Evolutionary conservation across 2,329 filamentous ascomycete genomes (phyloP).

Genomic region (Exophiala aquamarina): DNA sequence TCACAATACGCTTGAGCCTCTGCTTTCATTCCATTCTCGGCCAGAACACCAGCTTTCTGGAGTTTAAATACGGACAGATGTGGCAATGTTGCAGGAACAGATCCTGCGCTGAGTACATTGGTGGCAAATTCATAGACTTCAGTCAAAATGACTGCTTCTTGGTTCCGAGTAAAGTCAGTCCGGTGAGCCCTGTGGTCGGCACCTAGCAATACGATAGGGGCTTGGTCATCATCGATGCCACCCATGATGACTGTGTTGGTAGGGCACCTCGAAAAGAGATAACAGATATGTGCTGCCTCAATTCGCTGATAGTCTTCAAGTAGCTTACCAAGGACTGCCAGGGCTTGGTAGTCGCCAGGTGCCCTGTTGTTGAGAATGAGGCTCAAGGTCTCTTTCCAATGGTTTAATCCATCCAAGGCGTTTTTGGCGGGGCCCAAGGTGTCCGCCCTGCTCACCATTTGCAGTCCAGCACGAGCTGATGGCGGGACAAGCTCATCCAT

Average conservation of each 20-base stretch:
- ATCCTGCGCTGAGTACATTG: slow-evolving; percentile 60
- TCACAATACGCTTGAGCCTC: slow-evolving; percentile 94
- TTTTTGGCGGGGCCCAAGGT: slow-evolving; percentile 64
- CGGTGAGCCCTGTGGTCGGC: slow-evolving; percentile 74
- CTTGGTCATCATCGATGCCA: slow-evolving; percentile 76
- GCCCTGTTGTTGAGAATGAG: slow-evolving; percentile 88
- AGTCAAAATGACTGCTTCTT: slow-evolving; percentile 87
- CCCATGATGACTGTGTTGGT: slow-evolving; percentile 64
- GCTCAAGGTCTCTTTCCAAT: slow-evolving; percentile 88
- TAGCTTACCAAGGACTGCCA: slow-evolving; percentile 78
- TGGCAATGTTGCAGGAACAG: slow-evolving; percentile 62
- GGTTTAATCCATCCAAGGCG: slow-evolving; percentile 79
- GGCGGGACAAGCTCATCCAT: slow-evolving; percentile 93
- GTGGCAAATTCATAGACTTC: slow-evolving; percentile 93
- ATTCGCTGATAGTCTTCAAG: slow-evolving; percentile 81
- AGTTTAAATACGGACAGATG: slow-evolving; percentile 91
- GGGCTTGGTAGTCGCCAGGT: slow-evolving; percentile 70
- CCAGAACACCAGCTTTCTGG: slow-evolving; percentile 78
- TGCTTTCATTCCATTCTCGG: slow-evolving; percentile 76
- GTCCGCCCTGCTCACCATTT: slow-evolving; percentile 78
- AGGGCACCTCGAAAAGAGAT: slow-evolving; percentile 71
- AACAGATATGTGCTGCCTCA: slow-evolving; percentile 93
- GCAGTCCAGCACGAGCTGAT: slow-evolving; percentile 86
- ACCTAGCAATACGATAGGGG: slow-evolving; percentile 80
- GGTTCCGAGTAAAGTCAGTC: slow-evolving; percentile 72